Conservation (phyloP, 176 grass and related monocot species). For the Echinochloa phyllopogon region DNA sequence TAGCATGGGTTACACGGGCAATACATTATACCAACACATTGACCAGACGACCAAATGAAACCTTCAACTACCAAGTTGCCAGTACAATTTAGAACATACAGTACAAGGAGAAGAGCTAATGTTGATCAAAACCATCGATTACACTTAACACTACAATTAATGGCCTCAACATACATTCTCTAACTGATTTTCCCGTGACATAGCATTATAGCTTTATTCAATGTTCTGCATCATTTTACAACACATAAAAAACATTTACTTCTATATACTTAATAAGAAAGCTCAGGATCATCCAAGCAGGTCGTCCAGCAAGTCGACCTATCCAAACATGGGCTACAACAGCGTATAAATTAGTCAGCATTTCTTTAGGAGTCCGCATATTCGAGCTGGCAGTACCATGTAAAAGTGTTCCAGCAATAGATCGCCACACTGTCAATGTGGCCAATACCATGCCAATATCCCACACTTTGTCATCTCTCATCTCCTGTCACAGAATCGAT, state of each 20-base stretch:
- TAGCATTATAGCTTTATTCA: constrained; percentile 24
- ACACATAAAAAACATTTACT: background rate
- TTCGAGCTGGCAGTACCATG: background rate
- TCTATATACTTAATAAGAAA: constrained; percentile 5
- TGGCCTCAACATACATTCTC: constrained; percentile 18
- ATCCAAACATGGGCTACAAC: constrained; percentile 14
- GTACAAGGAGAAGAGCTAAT: background rate
- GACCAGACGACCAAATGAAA: background rate
- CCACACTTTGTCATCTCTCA: constrained; percentile 1
- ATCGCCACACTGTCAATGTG: background rate
- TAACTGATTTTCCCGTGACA: constrained; percentile 12
- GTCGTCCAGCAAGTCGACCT: background rate
- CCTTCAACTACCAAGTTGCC: background rate
- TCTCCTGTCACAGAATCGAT: background rate
- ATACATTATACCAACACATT: too few species aligned
- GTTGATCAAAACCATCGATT: background rate
- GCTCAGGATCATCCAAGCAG: background rate
- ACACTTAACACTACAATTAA: background rate
- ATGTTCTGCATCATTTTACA: constrained; percentile 28
- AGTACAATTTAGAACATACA: background rate
- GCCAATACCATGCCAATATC: constrained; percentile 1
- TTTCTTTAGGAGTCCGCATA: background rate
- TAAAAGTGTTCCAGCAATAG: background rate
- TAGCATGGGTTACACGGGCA: background rate
- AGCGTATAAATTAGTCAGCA: background rate